These are phyloP conservation scores for Antitrichia curtipendula DNA, from an alignment of 225 moss, liverwort and hornwort species.

Conservation along the genomic window DNA sequence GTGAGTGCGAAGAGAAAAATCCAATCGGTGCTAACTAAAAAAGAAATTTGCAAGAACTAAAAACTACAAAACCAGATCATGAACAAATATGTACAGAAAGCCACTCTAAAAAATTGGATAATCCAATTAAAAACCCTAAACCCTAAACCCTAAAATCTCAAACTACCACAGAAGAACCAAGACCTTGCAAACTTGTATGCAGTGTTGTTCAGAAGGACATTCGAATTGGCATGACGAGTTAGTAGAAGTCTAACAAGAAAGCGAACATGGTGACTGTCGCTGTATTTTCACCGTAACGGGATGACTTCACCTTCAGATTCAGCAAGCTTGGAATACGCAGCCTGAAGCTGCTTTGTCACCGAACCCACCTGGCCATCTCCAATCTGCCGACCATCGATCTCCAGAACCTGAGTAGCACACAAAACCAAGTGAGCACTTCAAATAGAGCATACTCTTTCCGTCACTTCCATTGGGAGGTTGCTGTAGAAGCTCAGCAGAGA, in stretches of 20 bases:
- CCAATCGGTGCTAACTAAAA: neutral
- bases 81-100: neutral
- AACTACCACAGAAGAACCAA: neutral
- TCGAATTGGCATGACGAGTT: neutral
- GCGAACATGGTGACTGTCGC: neutral
- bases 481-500: neutral
- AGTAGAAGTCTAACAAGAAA: neutral
- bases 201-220: neutral
- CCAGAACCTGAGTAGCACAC: conserved; percentile 48
- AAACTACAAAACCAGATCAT: neutral
- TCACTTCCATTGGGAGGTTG: neutral
- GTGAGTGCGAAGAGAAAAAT: neutral
- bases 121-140: neutral
- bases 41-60: neutral
- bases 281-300: conserved; percentile 16
- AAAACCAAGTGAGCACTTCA: neutral
- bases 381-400: conserved; percentile 75
- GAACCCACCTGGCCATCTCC: conserved; percentile 68
- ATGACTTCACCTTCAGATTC: conserved; percentile 27
- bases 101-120: neutral
- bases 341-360: conserved; percentile 49
- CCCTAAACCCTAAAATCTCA: too few species aligned
- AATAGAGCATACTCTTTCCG: neutral
- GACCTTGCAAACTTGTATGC: neutral
- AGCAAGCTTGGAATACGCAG: conserved; percentile 26